Conservation (phyloP, 2,329 filamentous ascomycete species). For the Hypoxylon sp. region DNA sequence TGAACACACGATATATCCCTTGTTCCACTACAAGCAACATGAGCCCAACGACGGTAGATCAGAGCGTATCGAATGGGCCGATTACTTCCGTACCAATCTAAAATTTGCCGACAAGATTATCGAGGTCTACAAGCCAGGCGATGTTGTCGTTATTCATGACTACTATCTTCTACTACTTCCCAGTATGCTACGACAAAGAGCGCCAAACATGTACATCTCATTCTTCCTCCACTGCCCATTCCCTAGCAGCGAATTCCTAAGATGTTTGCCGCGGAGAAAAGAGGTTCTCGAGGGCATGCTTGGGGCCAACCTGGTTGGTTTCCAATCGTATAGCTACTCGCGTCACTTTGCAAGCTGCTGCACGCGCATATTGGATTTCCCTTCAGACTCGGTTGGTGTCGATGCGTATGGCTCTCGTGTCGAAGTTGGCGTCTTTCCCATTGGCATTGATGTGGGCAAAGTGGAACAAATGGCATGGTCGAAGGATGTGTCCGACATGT, state of each 20-base stretch:
- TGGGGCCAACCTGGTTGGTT: constrained; percentile 91
- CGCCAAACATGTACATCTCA: constrained; percentile 90
- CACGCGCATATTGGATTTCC: constrained; percentile 88
- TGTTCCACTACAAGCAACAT: constrained; percentile 96
- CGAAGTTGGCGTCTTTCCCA: constrained; percentile 91
- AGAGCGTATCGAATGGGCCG: constrained; percentile 85
- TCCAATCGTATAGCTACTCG: constrained; percentile 95
- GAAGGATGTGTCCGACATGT: constrained; percentile 73
- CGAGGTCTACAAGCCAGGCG: constrained; percentile 88
- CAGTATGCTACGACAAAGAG: constrained; percentile 83
- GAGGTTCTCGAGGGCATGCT: constrained; percentile 90
- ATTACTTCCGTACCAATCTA: constrained; percentile 93
- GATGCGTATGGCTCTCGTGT: constrained; percentile 90
- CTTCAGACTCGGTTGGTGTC: constrained; percentile 83
- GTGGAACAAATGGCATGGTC: constrained; percentile 80
- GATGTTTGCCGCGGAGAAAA: constrained; percentile 86
- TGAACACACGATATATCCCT: constrained; percentile 88
- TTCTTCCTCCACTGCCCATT: constrained; percentile 96
- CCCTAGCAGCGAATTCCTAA: constrained; percentile 93
- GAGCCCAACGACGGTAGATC: constrained; percentile 85
- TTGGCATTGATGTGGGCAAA: constrained; percentile 88
- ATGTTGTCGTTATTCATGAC: constrained; percentile 92
- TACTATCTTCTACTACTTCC: constrained; percentile 93
- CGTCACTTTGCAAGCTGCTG: constrained; percentile 95
- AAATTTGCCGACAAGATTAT: constrained; percentile 90